A percentile compares a stretch with the other conserved stretches of the same genome.
phyloP scores from a whole-genome alignment of 225 moss, liverwort and hornwort genomes.

The Anthoceros angustus region DNA sequence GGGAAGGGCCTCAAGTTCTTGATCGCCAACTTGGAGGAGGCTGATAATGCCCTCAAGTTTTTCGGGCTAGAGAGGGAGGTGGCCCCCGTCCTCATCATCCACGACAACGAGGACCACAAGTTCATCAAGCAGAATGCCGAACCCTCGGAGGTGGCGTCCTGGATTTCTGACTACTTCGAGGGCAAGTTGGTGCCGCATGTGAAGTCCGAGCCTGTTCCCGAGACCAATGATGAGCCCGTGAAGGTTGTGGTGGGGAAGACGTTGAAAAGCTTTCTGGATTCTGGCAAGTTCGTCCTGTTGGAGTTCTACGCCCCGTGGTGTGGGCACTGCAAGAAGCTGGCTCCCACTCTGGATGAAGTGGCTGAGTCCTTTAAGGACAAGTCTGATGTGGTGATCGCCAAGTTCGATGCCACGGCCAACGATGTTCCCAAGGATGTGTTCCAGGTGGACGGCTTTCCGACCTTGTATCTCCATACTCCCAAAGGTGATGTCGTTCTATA shows the following conservation, averaged over 20 bases:
- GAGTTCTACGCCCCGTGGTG: slow-evolving; percentile 99
- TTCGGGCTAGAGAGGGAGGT: background rate
- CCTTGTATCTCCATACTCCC: slow-evolving; percentile 59
- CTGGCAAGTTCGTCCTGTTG: slow-evolving; percentile 64
- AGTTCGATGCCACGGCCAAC: slow-evolving; percentile 82
- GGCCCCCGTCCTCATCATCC: background rate
- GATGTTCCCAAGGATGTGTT: slow-evolving; percentile 49
- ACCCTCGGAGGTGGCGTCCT: background rate
- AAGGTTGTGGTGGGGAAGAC: slow-evolving; percentile 71
- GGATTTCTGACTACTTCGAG: slow-evolving; percentile 25
- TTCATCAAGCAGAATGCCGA: background rate
- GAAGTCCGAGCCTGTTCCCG: slow-evolving; percentile 75
- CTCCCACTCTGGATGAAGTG: slow-evolving; percentile 59
- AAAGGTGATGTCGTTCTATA: slow-evolving; percentile 38
- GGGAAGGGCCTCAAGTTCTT: slow-evolving; percentile 56
- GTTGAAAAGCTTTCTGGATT: slow-evolving; percentile 40
- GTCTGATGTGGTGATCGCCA: slow-evolving; percentile 57
- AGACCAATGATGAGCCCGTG: slow-evolving; percentile 70
- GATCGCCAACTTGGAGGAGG: slow-evolving; percentile 36
- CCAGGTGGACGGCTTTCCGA: slow-evolving; percentile 73
- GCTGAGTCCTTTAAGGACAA: slow-evolving; percentile 50
- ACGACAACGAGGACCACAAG: background rate
- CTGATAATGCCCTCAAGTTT: slow-evolving; percentile 56
- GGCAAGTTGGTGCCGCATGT: slow-evolving; percentile 55
- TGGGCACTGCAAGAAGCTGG: slow-evolving; percentile 86